Base-by-base conservation (phyloP, 768 basidiomycete genomes). In the Aureoboletus auriporus region DNA sequence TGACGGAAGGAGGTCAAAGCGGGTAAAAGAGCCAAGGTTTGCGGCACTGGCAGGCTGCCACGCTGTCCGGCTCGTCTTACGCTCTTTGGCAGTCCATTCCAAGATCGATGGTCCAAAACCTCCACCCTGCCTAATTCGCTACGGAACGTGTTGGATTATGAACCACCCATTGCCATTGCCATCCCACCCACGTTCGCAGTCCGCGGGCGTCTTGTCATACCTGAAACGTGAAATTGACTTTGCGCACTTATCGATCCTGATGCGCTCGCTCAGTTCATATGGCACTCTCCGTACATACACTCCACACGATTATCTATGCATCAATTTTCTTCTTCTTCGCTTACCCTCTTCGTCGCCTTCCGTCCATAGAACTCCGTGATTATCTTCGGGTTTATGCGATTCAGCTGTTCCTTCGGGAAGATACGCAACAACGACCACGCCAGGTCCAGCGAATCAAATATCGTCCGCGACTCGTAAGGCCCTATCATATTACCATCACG, bases 331-430 rank as follows among this genome's bases (percentile, higher is more conserved):
- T 69, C 75, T 57, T 66, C 75, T 57, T 66, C 71, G 38, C 69
- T 74, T 60, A 69, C 76, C 73, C 79, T 85, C 76, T 79, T 85
- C 43, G 74, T 77, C 34, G 80, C 67, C 73, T 94, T 93, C 61
- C 93, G 86, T 39, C 79, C 86, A 62, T 96, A 96, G 69, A 87
- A 96, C 71, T 96, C 93, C 52, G 80, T 80, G 61, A 96, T 86
- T 64, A 96, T 94, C 83, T 92, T 92, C 61, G 93, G 93, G 66
- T 84, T 93, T 76, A 98, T 94, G 62, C 94, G 90, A 75, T 97
- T 98, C 57, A 98, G 79, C 69, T 93, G 90, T 72, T 97, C 95
- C 71, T 94, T 93, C 52, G 96, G 96, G 89, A 98, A 99, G 66
- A 95, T 95, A 57, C 96, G 87, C 57, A 99, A 78, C 44, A 99